phyloP scores from a whole-genome alignment of 1,284 basidiomycete genomes.

The Malassezia globosa region DNA sequence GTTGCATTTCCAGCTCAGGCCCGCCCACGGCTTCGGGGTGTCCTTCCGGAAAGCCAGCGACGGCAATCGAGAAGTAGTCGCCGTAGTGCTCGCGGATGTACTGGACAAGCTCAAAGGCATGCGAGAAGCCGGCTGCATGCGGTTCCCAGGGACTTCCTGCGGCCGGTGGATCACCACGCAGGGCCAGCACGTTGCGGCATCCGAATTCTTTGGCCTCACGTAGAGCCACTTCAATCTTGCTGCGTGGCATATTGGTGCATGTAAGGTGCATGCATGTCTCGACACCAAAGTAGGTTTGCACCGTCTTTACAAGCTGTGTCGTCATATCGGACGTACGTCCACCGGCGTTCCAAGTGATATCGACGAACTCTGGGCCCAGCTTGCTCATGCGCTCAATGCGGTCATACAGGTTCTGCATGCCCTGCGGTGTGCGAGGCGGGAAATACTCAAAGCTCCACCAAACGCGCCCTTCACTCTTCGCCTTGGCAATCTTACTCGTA shows the following conservation, averaged over 20 bases:
- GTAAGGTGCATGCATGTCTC: slow-evolving; percentile 48
- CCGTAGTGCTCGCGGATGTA: slow-evolving; percentile 42
- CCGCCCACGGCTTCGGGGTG: slow-evolving; percentile 50
- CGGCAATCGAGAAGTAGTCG: slow-evolving; percentile 46
- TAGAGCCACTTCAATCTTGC: slow-evolving; percentile 83
- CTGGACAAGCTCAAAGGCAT: slow-evolving; percentile 40
- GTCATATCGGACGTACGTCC: slow-evolving; percentile 60
- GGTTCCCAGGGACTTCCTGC: slow-evolving; percentile 51
- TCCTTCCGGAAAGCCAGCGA: slow-evolving; percentile 55
- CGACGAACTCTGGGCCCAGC: slow-evolving; percentile 91
- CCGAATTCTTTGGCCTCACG: slow-evolving; percentile 83
- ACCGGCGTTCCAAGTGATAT: slow-evolving; percentile 97
- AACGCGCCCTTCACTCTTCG: slow-evolving; percentile 40
- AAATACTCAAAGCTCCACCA: slow-evolving; percentile 76
- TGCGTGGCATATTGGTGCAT: slow-evolving; percentile 59
- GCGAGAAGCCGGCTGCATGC: slow-evolving; percentile 40
- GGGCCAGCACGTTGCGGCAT: slow-evolving; percentile 85
- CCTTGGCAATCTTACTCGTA: slow-evolving; percentile 45
- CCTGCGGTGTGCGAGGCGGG: slow-evolving; percentile 86
- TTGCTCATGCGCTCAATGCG: slow-evolving; percentile 95
- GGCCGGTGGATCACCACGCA: slow-evolving; percentile 57
- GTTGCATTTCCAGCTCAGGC: slow-evolving; percentile 60
- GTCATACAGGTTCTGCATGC: slow-evolving; percentile 52
- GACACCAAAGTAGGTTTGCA: slow-evolving; percentile 46
- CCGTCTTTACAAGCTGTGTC: slow-evolving; percentile 73